Conservation (phyloP, 169 alveolate genomes). For the Plasmodium vivax region DNA sequence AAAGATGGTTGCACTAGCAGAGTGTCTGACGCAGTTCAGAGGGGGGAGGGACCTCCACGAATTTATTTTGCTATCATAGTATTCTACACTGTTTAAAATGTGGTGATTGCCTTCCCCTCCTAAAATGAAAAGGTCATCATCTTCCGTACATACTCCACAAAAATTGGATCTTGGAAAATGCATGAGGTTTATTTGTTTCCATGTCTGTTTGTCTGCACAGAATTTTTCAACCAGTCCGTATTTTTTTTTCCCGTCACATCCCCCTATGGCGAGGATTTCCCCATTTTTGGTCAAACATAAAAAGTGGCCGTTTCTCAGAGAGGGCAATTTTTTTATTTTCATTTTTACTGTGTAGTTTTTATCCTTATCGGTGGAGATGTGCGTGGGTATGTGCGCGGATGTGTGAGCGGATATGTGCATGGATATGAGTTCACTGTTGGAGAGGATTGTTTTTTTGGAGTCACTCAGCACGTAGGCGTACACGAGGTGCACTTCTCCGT, state of each 20-base stretch:
- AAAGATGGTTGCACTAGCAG: constrained; percentile 67
- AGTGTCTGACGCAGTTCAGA: constrained; percentile 65
- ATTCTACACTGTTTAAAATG: constrained; percentile 72
- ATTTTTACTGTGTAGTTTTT: constrained; percentile 31
- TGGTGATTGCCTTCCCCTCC: constrained; percentile 73
- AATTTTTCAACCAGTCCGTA: constrained; percentile 58
- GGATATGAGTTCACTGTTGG: constrained; percentile 65
- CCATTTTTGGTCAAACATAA: constrained; percentile 70
- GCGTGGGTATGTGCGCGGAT: no score
- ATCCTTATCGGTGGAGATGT: no score
- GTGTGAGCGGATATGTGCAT: constrained; percentile 13
- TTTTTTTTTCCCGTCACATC: constrained; percentile 66
- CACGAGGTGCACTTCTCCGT: constrained; percentile 31
- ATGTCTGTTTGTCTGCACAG: constrained; percentile 38
- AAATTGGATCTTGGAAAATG: constrained; percentile 73
- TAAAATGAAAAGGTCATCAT: constrained; percentile 55
- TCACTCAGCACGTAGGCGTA: constrained; percentile 43
- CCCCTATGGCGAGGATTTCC: constrained; percentile 61
- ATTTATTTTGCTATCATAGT: constrained; percentile 59
- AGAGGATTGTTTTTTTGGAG: constrained; percentile 27
- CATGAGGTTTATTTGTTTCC: constrained; percentile 73
- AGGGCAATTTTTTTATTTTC: constrained; percentile 60
- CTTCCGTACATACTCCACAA: constrained; percentile 71
- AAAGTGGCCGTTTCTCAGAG: constrained; percentile 62
- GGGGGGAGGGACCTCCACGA: constrained; percentile 73